These are phyloP conservation scores for Fraxinus anomala DNA, from an alignment of 257 asterid genomes.

Conservation along the genomic window DNA sequence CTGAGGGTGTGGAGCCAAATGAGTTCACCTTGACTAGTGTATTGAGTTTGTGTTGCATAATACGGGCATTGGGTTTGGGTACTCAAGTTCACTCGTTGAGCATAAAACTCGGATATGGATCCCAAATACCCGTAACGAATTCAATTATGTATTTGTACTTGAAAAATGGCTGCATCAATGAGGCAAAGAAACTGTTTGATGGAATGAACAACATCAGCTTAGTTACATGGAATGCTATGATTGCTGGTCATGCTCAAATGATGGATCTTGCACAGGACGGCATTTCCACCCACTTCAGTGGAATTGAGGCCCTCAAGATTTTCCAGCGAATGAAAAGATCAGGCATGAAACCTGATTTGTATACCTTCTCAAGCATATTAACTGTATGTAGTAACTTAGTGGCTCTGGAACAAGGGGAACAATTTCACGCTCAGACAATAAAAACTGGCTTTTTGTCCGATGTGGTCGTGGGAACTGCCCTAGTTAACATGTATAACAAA, in stretches of 20 bases:
- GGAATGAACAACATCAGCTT: constrained; percentile 53
- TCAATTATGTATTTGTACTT: constrained; percentile 83
- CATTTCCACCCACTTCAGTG: constrained; percentile 55
- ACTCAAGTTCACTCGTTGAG: constrained; percentile 72
- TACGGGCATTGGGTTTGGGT: constrained; percentile 62
- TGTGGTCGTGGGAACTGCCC: constrained; percentile 80
- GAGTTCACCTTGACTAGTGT: constrained; percentile 72
- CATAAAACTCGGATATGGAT: constrained; percentile 60
- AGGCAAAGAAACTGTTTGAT: constrained; percentile 75
- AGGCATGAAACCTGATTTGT: constrained; percentile 78
- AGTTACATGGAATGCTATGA: constrained; percentile 90
- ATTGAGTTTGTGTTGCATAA: constrained; percentile 70
- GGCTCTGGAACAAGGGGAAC: constrained; percentile 89
- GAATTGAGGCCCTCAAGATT: constrained; percentile 72
- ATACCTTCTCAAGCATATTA: constrained; percentile 70
- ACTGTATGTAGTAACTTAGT: constrained; percentile 69
- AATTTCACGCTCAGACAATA: constrained; percentile 78
- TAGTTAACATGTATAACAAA: constrained; percentile 85
- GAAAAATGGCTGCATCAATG: constrained; percentile 58
- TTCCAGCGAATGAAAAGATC: constrained; percentile 57
- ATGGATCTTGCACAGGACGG: constrained; percentile 48
- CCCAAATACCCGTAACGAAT: constrained; percentile 52
- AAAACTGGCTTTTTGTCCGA: constrained; percentile 74
- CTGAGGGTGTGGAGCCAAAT: constrained; percentile 62
- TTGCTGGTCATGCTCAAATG: constrained; percentile 83